Evolutionary conservation across 139 green algal species (phyloP).

Genomic region (Asterochloris sp.): DNA sequence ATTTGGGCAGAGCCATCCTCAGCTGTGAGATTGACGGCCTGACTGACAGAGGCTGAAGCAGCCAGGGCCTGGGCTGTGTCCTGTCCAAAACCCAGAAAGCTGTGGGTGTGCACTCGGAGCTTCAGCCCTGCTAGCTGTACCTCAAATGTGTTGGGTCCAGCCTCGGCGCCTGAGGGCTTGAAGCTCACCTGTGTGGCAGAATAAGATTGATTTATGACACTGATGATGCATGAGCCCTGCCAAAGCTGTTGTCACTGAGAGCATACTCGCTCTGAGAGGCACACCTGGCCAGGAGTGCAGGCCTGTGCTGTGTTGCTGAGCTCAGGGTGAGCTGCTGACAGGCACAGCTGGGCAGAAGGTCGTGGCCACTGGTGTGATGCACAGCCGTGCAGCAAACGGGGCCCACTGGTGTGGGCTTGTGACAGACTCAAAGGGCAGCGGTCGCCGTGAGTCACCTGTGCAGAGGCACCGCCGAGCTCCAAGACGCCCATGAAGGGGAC

Average conservation of each 20-base stretch:
- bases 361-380: neutral
- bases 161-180: neutral
- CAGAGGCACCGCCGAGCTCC: slow-evolving; percentile 10
- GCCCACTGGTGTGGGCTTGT: neutral
- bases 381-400: neutral
- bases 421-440: neutral
- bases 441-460: neutral
- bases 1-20: neutral
- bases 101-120: slow-evolving; percentile 14
- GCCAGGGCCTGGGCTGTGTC: slow-evolving; percentile 15
- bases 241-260: too few relatives aligned
- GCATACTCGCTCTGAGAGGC: too few relatives aligned
- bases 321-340: too few relatives aligned
- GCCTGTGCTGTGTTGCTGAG: too few relatives aligned
- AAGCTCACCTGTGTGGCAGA: too few relatives aligned
- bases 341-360: slow-evolving; percentile 5
- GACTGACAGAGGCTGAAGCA: slow-evolving; percentile 5
- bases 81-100: slow-evolving; percentile 19
- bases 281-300: too few relatives aligned
- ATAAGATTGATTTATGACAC: too few relatives aligned
- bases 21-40: neutral
- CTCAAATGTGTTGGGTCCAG: neutral
- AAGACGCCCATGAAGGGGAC: slow-evolving; percentile 12
- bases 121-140: neutral
- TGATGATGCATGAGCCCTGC: too few relatives aligned